These are phyloP conservation scores for Spathaspora sp. DNA, from an alignment of 1,139 yeast genomes.

Conservation along the genomic window DNA sequence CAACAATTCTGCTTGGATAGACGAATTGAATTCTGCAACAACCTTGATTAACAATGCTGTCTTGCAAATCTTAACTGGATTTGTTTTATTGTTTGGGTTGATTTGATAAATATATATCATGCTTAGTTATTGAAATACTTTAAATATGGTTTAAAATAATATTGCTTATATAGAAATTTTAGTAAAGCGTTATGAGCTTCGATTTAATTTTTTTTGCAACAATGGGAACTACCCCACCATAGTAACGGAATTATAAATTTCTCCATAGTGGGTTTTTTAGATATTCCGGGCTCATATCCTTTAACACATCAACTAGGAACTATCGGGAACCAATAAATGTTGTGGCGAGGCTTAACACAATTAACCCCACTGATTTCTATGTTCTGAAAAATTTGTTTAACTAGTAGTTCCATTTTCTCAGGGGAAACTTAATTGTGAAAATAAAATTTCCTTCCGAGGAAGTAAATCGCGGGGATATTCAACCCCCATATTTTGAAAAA, in stretches of 20 bases:
- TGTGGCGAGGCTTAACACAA: no score
- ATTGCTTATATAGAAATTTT: no score
- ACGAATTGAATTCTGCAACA: not conserved
- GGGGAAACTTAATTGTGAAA: no score
- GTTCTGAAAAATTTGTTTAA: no score
- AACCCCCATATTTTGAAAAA: not conserved
- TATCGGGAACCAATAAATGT: no score
- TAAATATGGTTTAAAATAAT: not conserved
- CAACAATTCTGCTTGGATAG: not conserved
- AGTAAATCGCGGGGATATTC: not conserved
- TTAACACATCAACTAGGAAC: no score
- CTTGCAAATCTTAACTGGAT: not conserved
- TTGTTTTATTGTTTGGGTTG: not conserved
- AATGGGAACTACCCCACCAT: not conserved
- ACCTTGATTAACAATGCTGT: not conserved
- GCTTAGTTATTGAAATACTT: not conserved
- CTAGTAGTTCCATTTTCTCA: no score
- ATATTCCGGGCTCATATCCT: no score
- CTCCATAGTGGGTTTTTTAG: not conserved
- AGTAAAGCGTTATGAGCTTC: no score
- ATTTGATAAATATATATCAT: not conserved
- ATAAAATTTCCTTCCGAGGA: not conserved
- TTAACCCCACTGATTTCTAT: no score
- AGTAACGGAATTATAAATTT: not conserved
- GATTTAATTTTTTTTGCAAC: not conserved